Percentiles rank a stretch among this genome's conserved stretches.
These are phyloP conservation scores for Quercus gilva DNA, from an alignment of 306 rosid species.

Conservation along the genomic window DNA sequence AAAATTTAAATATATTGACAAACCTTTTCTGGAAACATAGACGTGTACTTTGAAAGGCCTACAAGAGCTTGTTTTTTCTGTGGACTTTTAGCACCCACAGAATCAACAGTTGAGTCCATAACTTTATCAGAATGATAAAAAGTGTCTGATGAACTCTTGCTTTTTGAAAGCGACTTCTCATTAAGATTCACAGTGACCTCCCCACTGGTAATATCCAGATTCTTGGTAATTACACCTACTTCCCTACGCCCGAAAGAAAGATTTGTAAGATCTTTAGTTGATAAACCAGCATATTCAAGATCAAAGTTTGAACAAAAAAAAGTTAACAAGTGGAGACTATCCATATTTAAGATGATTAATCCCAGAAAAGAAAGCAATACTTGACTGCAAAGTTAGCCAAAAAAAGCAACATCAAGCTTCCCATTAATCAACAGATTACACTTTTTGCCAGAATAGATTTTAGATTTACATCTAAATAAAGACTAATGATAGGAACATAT, in stretches of 20 bases:
- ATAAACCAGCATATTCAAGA: conserved; percentile 6
- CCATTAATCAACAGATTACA: neutral
- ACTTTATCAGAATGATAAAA: conserved; percentile 46
- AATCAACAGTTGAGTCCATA: conserved; percentile 44
- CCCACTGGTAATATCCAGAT: conserved; percentile 67
- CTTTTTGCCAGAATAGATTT: neutral
- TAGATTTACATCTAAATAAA: neutral
- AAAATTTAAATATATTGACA: neutral
- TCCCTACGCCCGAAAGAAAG: conserved; percentile 73
- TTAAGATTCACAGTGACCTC: conserved; percentile 74
- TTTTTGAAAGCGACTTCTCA: conserved; percentile 64
- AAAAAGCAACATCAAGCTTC: neutral
- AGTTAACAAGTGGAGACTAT: neutral
- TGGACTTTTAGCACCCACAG: conserved; percentile 38
- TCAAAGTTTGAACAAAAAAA: neutral
- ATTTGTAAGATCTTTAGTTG: conserved; percentile 10
- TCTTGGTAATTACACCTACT: conserved; percentile 80
- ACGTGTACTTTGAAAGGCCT: conserved; percentile 65
- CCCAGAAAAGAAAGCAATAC: neutral
- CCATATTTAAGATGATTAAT: neutral
- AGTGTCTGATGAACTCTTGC: conserved; percentile 54
- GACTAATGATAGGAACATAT: neutral
- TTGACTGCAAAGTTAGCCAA: neutral
- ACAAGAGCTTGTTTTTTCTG: conserved; percentile 51
- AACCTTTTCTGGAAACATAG: conserved; percentile 92